Base-by-base conservation (phyloP, 2,329 filamentous ascomycete genomes). In the Raffaelea arxii region DNA sequence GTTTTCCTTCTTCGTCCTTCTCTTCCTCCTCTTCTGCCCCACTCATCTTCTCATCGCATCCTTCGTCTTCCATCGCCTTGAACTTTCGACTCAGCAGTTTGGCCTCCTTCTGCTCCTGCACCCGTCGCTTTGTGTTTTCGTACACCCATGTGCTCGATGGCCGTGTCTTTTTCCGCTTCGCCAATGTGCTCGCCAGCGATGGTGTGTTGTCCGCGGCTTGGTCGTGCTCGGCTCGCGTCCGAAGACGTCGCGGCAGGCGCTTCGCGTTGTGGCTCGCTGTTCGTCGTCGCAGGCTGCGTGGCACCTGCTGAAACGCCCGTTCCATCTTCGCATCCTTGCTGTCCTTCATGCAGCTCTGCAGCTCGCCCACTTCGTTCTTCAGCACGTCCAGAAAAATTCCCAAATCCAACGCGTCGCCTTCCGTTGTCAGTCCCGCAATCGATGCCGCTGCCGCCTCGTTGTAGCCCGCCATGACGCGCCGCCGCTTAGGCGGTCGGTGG, bases 241-340 rank as follows among this genome's bases (percentile, higher is more conserved):
- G 77, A 58, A 97, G 66, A 51, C 88, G 71, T 59, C 82, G 84
- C 3, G 92, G 92, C 16, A 98, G 83, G 51, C 84, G 78, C 66
- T 91, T 94, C 30, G 86, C 85, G 74, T 98, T 96, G 66, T 98
- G 92, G 62, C 89, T 95, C 19, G 91, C 92, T 0, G 91, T 95
- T 56, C 92, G 76, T 53, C 92, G 75, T 54, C 92, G 75, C 75
- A 98, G 68, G 43, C 83, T 81, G 54, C 88, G 78, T 2, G 92
- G 92, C 5, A 98, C 85, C 55, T 87, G 79, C 63, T 98, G 92
- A 59, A 97, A 97, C 14, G 91, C 53, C 40, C 51, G 51, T 22
- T 54, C 53, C 7, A 46, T 90, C 44, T 91, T 77, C 48, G 78
- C 81, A 38, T 77, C 69, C 46, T 70, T 67, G 35, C 69, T 67